Base-by-base conservation (phyloP, 2,329 filamentous ascomycete genomes). In the Fusarium brachygibbosum region DNA sequence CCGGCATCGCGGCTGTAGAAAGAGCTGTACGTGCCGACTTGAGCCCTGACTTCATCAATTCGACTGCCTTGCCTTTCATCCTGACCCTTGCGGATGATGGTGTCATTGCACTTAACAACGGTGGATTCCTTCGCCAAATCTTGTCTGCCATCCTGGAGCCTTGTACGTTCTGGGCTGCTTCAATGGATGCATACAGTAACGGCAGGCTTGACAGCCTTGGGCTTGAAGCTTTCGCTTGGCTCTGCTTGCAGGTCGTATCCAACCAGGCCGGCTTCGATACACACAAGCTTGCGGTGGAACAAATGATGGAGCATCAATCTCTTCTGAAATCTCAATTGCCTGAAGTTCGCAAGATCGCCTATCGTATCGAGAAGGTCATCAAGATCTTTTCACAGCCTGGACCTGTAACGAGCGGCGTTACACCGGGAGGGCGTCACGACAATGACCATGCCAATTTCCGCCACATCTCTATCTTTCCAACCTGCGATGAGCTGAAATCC, bases 391-490 rank as follows among this genome's bases (percentile, higher is more conserved):
- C 71, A 0, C 61, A 63, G 1, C 40, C 52, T 1, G 34, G 40
- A 25, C 11, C 31, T 16, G 29, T 23, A 3, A 11, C 51, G 14
- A 37, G 12, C 11, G 52, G 63, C 10, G 41, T 75, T 32, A 73
- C 71, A 2, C 85, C 90, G 1, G 91, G 91, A 0, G 90, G 90
- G 1, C 85, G 91, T 0, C 91, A 94, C 67, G 90, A 94, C 76
- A 94, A 94, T 55, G 91, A 94, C 70, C 86, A 86, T 72, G 79
- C 72, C 2, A 83, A 92, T 66, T 90, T 89, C 69, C 83, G 86
- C 1, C 62, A 87, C 0, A 88, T 93, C 34, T 79, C 84, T 3
- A 88, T 93, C 16, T 84, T 87, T 48, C 92, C 91, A 0, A 93
- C 91, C 0, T 76, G 84, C 0, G 87, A 91, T 50, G 91, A 94